Base-by-base conservation (phyloP, 768 basidiomycete genomes). In the Phylloporus rhodoxanthus region DNA sequence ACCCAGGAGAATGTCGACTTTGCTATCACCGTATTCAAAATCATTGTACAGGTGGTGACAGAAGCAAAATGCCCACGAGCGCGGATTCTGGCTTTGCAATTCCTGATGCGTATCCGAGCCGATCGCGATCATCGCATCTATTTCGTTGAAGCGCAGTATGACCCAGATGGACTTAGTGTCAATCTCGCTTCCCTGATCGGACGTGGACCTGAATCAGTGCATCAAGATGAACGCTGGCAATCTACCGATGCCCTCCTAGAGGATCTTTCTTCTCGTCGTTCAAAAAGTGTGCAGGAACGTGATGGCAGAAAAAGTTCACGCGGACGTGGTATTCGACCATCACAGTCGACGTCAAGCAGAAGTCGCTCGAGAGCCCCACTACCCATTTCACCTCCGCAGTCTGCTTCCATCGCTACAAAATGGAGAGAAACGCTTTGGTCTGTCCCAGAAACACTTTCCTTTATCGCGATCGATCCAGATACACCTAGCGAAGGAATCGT, bases 101-200 rank as follows among this genome's bases (percentile, higher is more conserved):
- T 95, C 73, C 64, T 96, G 55, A 82, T 93, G 73, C 82, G 91
- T 13, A 72, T 98, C 17, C 77, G 95, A 48, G 92, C 88, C 1
- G 94, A 96, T 62, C 81, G 89, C 1, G 87, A 93, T 57, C 95
- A 99, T 61, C 76, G 85, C 10, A 60, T 98, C 34, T 96, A 84
- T 65, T 84, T 85, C 48, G 75, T 79, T 17, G 69, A 75, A 38
- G 68, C 66, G 14, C 71, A 69, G 17, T 74, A 75, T 54, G 85
- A 87, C 54, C 68, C 73, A 2, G 75, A 85, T 45, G 79, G 80
- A 7, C 74, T 84, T 37, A 74, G 81, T 25, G 57, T 65, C 5
- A 73, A 74, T 38, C 78, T 91, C 7, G 84, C 85, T 1, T 72
- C 75, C 3, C 72, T 89, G 32, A 79, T 94, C 30, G 75, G 79